These are phyloP conservation scores for Bryoerythrophyllum caledonicum DNA, from an alignment of 225 moss, liverwort and hornwort genomes.

Conservation along the genomic window DNA sequence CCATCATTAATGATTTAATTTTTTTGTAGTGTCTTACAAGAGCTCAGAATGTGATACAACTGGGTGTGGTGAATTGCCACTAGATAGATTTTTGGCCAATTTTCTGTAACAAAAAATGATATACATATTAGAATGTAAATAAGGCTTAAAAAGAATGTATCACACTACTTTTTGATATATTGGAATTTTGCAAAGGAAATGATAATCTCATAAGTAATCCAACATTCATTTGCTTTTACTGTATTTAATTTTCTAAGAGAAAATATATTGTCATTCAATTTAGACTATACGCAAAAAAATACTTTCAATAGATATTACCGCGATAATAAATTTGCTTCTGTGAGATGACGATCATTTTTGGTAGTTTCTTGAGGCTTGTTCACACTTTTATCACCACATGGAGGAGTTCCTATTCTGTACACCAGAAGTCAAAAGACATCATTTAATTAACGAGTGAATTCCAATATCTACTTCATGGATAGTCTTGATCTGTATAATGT, in stretches of 20 bases:
- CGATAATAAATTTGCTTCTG: not conserved
- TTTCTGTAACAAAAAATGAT: not conserved
- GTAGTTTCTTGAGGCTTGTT: not conserved
- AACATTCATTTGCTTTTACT: too few relatives aligned
- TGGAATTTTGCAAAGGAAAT: not conserved
- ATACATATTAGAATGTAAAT: too few relatives aligned
- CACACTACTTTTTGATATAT: too few relatives aligned
- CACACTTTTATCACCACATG: not conserved
- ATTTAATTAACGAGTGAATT: not conserved
- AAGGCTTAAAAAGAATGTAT: too few relatives aligned
- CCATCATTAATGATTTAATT: not conserved
- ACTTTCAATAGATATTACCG: not conserved
- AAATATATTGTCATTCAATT: not conserved
- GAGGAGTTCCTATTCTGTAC: conserved; percentile 1
- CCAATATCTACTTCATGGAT: not conserved
- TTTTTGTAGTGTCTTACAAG: not conserved
- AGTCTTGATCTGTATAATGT: too few relatives aligned
- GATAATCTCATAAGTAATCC: not conserved
- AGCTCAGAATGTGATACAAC: not conserved
- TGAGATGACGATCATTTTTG: not conserved
- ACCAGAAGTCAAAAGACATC: not conserved
- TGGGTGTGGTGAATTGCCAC: not conserved
- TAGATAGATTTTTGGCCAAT: conserved; percentile 9
- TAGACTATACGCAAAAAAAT: not conserved
- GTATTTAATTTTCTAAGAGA: not conserved